A percentile compares a stretch with the other conserved stretches of the same genome.
Conservation (phyloP, 1,284 basidiomycete species). For the Leccinum cinnamomeum region DNA sequence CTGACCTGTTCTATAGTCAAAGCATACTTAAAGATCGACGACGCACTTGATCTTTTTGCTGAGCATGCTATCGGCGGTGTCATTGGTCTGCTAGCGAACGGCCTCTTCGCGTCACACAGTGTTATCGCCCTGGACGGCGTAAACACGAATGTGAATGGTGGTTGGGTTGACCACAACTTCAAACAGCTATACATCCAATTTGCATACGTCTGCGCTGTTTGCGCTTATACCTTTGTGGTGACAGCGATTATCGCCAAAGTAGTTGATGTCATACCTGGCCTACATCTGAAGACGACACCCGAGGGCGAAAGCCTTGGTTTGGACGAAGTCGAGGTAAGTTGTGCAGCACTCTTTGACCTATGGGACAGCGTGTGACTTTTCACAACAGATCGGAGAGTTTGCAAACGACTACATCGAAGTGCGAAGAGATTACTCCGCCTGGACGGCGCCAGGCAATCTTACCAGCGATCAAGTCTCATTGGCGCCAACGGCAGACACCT, state of each 20-base stretch:
- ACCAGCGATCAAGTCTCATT: slow-evolving; percentile 12
- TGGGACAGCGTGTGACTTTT: background rate
- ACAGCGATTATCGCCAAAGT: slow-evolving; percentile 68
- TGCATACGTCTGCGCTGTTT: slow-evolving; percentile 75
- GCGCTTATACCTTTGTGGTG: slow-evolving; percentile 64
- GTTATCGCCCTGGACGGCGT: slow-evolving; percentile 76
- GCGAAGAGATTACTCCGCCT: slow-evolving; percentile 66
- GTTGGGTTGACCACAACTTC: slow-evolving; percentile 73
- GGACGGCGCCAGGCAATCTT: slow-evolving; percentile 35
- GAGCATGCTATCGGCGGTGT: slow-evolving; percentile 91
- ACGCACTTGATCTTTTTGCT: slow-evolving; percentile 86
- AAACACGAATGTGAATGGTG: slow-evolving; percentile 65
- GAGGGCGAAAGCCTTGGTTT: slow-evolving; percentile 85
- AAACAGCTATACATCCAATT: slow-evolving; percentile 82
- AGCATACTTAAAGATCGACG: slow-evolving; percentile 68
- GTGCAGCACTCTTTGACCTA: background rate
- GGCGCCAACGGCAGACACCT: slow-evolving; percentile 14
- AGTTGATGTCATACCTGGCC: slow-evolving; percentile 76
- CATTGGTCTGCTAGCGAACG: slow-evolving; percentile 79
- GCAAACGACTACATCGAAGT: slow-evolving; percentile 77
- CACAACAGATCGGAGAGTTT: slow-evolving; percentile 68
- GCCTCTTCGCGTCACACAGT: slow-evolving; percentile 68
- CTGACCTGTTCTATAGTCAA: slow-evolving; percentile 51
- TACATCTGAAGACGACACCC: slow-evolving; percentile 70
- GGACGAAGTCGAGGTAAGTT: slow-evolving; percentile 79